These are phyloP conservation scores for Begonia peltatifolia DNA, from an alignment of 306 rosid genomes.

Conservation along the genomic window DNA sequence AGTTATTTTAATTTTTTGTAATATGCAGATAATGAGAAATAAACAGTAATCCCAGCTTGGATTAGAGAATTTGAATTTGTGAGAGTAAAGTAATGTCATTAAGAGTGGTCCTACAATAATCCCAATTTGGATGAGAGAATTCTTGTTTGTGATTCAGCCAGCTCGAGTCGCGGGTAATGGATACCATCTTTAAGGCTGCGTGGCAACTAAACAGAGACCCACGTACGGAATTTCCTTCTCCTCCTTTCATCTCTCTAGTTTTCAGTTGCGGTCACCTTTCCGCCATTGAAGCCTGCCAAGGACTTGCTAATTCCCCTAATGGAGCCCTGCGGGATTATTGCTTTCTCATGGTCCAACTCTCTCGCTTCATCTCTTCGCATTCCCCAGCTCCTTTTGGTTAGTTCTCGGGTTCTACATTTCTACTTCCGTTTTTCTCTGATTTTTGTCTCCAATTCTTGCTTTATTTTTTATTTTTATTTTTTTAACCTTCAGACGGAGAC, in stretches of 20 bases:
- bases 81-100: no score
- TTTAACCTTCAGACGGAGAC: conserved; percentile 10
- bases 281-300: not conserved
- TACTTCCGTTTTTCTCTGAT: not conserved
- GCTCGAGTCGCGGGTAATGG: not conserved
- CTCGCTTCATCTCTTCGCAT: conserved; percentile 35
- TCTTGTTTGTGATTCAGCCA: no score
- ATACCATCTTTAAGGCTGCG: not conserved
- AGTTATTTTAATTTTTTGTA: no score
- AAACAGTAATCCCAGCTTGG: no score
- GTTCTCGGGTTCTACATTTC: conserved; percentile 9
- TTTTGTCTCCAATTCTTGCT: not conserved
- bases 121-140: no score
- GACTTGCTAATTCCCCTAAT: conserved; percentile 5
- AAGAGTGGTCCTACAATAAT: no score
- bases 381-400: conserved; percentile 36
- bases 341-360: conserved; percentile 47
- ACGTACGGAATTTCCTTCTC: not conserved
- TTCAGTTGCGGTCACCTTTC: not conserved
- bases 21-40: no score
- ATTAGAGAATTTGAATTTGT: no score
- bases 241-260: not conserved
- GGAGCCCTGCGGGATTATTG: conserved; percentile 36
- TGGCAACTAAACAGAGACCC: not conserved
- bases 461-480: not conserved